These are phyloP conservation scores for Cichorium intybus DNA, from an alignment of 140 eudicot species.

Conservation along the genomic window DNA sequence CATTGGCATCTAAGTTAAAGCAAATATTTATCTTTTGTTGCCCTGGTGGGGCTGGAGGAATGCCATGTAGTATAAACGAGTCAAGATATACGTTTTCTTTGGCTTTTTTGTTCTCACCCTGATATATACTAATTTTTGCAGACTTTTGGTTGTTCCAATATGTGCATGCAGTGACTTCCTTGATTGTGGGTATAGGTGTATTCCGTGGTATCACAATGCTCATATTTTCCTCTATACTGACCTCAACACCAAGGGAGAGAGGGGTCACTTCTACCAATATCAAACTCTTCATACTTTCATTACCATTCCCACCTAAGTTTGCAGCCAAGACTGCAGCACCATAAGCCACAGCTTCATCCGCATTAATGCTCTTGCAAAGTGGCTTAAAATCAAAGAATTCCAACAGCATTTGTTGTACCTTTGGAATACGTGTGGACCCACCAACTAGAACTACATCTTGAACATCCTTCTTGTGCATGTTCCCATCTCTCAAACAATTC, in stretches of 20 bases:
- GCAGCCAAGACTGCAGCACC: conserved; percentile 28
- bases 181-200: conserved; percentile 19
- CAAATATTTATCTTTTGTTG: conserved; percentile 2
- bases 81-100: conserved; percentile 16
- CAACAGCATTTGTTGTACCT: conserved; percentile 24
- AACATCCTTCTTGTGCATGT: conserved; percentile 14
- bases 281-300: background rate
- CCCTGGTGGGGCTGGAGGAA: conserved; percentile 15
- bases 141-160: background rate
- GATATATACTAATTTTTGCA: background rate
- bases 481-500: conserved; percentile 22
- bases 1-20: conserved; percentile 24
- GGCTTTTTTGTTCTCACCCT: conserved; percentile 12
- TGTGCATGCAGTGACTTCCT: background rate
- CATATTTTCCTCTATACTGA: background rate
- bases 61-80: background rate
- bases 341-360: conserved; percentile 28
- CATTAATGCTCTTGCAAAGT: conserved; percentile 25
- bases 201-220: conserved; percentile 19
- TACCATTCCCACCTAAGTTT: conserved; percentile 13
- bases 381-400: conserved; percentile 19
- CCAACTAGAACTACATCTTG: conserved; percentile 23
- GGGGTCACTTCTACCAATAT: conserved; percentile 17
- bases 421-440: conserved; percentile 25
- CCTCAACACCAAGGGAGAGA: conserved; percentile 15